phyloP scores from a whole-genome alignment of 2,329 filamentous ascomycete genomes.

The Cryphonectria radicalis region DNA sequence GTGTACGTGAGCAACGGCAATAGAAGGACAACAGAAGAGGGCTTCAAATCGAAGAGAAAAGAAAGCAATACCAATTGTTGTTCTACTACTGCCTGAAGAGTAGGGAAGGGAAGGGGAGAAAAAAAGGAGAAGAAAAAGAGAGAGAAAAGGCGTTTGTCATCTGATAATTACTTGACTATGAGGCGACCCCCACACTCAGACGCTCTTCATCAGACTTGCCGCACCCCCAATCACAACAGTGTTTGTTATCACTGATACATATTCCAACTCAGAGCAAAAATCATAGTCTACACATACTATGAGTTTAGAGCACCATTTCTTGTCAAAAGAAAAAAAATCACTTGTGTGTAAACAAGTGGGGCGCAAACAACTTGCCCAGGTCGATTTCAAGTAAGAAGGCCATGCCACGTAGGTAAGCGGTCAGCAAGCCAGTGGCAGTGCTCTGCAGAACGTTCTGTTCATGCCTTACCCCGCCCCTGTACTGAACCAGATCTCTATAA shows the following conservation, averaged over 20 bases:
- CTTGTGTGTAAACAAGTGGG: background rate
- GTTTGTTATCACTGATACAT: no score
- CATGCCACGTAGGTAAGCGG: background rate
- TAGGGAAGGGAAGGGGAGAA: no score
- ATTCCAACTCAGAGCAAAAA: background rate
- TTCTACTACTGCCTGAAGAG: no score
- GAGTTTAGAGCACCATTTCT: background rate
- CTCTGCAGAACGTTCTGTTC: background rate
- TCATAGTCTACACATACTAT: background rate
- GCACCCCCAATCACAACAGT: no score
- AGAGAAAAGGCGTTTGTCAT: background rate
- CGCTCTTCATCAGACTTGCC: no score
- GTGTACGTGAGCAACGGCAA: no score
- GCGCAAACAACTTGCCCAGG: background rate
- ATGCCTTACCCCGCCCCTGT: background rate
- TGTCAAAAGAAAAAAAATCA: background rate
- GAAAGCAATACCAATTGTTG: background rate
- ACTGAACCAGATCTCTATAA: background rate
- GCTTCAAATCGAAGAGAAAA: background rate
- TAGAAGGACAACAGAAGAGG: no score
- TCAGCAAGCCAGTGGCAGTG: background rate
- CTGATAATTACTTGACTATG: background rate
- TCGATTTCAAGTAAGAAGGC: background rate
- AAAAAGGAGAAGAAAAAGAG: no score
- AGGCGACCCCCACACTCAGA: background rate